Evolutionary conservation across 257 asterid species (phyloP), one percentile per base, ranked within the genome.

Genomic region (Verbena officinalis): DNA sequence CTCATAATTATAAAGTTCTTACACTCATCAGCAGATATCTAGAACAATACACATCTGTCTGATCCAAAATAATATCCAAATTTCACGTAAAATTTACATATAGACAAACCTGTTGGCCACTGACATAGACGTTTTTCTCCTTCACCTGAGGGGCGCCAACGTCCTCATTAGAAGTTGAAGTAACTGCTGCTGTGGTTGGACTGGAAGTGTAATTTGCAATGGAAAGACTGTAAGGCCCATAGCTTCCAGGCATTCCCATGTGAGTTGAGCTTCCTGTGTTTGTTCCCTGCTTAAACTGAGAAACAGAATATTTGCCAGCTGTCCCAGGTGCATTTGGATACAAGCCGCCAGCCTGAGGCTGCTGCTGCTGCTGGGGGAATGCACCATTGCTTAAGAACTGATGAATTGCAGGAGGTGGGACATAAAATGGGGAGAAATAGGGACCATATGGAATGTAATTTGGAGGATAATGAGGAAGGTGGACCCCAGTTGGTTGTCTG

Each of bases 401-500:
- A 80, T 86, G 98, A 65, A 92, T 76, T 43, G 95, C 69, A 1
- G 89, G 85, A 6, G 89, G 96, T 16, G 90, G 92, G 75, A 80
- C 78, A 66, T 80, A 86, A 75, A 73, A 75, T 34, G 98, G 96
- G 59, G 96, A 70, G 68, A 84, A 83, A 78, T 92, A 92, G 71
- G 80, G 98, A 54, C 84, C 83, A 40, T 92, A 89, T 54, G 96
- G 97, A 21, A 84, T 55, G 79, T 78, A 92, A 71, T 76, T 92
- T 10, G 91, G 83, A 54, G 95, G 94, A 64, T 84, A 92, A 76
- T 86, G 96, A 40, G 97, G 83, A 21, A 87, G 78, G 71, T 86
- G 98, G 69, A 92, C 71, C 48, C 96, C 96, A 19, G 92, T 50
- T 59, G 98, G 95, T 50, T 88, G 96, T 67, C 98, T 86, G 76